phyloP scores from a whole-genome alignment of 257 asterid genomes.

The Buddleja alternifolia region DNA sequence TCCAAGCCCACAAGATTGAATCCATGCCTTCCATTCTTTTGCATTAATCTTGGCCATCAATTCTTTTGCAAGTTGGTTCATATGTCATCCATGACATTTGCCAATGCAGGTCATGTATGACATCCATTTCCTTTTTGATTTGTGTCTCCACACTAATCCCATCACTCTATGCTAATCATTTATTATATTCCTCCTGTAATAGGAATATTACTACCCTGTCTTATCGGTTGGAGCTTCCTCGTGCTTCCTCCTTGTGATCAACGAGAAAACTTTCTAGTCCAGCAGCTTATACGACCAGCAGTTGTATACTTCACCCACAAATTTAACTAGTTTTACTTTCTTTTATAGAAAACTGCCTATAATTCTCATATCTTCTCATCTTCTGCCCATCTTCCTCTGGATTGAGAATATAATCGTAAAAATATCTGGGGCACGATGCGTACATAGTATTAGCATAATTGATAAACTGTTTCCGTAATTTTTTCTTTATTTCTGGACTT shows the following conservation, averaged over 20 bases:
- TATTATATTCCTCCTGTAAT: not conserved
- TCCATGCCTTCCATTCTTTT: too few relatives aligned
- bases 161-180: not conserved
- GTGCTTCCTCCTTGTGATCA: not conserved
- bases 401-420: not conserved
- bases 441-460: not conserved
- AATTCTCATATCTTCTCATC: too few relatives aligned
- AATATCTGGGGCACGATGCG: too few relatives aligned
- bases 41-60: too few relatives aligned
- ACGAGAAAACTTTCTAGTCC: not conserved
- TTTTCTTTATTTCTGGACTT: not conserved
- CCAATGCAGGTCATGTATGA: too few relatives aligned
- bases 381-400: not conserved
- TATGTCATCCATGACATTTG: too few relatives aligned
- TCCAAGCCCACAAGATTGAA: too few relatives aligned
- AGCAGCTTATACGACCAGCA: not conserved
- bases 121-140: too few relatives aligned
- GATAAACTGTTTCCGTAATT: not conserved
- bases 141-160: too few relatives aligned
- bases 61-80: too few relatives aligned
- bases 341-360: not conserved
- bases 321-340: not conserved
- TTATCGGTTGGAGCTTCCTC: not conserved
- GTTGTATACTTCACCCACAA: not conserved
- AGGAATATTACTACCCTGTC: constrained; percentile 4